Percentiles rank a stretch among this genome's conserved stretches.
Evolutionary conservation across 2,329 filamentous ascomycete genomes (phyloP).

Genomic region (Leptographium lundbergii): DNA sequence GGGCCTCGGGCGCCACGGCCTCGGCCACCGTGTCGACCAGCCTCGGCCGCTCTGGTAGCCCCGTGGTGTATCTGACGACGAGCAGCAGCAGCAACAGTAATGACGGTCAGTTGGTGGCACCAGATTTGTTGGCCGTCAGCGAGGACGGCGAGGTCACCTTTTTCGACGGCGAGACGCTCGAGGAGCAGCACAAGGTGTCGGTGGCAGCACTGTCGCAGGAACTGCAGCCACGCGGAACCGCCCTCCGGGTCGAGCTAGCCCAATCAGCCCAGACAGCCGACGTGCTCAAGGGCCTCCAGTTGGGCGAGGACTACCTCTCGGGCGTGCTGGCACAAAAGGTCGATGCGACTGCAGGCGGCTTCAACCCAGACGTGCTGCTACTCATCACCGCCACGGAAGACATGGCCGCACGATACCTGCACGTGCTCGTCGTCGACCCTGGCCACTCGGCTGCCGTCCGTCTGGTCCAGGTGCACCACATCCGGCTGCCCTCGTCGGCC

Average conservation of each 20-base stretch:
- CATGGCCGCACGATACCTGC: constrained; percentile 17
- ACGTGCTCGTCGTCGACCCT: constrained; percentile 19
- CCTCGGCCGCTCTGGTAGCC: constrained; percentile 24
- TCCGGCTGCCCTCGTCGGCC: constrained; percentile 5
- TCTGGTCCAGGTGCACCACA: constrained; percentile 14
- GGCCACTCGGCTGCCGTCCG: constrained; percentile 7
- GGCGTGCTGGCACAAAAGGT: constrained; percentile 36
- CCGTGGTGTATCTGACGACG: constrained; percentile 31
- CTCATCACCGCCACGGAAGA: constrained; percentile 28
- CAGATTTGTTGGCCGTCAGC: constrained; percentile 43
- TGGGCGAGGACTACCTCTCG: constrained; percentile 38
- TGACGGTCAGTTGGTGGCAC: neutral
- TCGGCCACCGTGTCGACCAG: constrained; percentile 31
- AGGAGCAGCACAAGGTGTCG: constrained; percentile 33
- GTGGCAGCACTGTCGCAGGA: constrained; percentile 30
- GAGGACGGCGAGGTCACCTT: constrained; percentile 48
- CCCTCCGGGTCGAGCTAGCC: constrained; percentile 37
- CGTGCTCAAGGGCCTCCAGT: constrained; percentile 41
- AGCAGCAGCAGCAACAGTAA: neutral
- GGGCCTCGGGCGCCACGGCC: constrained; percentile 36
- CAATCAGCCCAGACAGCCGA: constrained; percentile 33
- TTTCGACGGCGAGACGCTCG: constrained; percentile 42
- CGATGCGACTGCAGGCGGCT: constrained; percentile 25
- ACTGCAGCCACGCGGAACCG: constrained; percentile 18
- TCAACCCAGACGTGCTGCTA: constrained; percentile 40